These are phyloP conservation scores for Diaporthe citriasiana DNA, from an alignment of 2,329 filamentous ascomycete genomes.

Conservation along the genomic window DNA sequence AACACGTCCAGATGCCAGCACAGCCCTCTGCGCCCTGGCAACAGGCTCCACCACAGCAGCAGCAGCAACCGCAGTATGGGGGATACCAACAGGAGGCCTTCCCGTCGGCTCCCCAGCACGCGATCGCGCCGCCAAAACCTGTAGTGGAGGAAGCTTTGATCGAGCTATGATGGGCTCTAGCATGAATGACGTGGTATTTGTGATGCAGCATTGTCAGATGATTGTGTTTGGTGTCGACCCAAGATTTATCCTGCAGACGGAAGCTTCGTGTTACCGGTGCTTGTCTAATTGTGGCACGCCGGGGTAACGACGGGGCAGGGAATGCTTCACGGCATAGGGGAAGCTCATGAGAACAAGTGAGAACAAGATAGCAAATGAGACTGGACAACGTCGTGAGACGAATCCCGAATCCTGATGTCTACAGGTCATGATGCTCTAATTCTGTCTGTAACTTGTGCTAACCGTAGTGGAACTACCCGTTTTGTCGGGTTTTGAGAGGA, in stretches of 20 bases:
- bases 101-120: conserved; percentile 74
- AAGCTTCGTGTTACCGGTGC: background rate
- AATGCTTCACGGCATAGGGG: background rate
- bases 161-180: conserved; percentile 68
- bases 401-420: background rate
- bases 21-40: conserved; percentile 58
- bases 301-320: background rate
- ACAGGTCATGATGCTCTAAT: too few relatives aligned
- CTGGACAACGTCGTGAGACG: conserved; percentile 11
- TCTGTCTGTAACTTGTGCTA: background rate
- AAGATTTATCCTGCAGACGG: background rate
- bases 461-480: background rate
- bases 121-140: conserved; percentile 65
- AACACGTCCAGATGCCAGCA: conserved; percentile 56
- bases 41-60: conserved; percentile 46
- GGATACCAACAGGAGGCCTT: conserved; percentile 73
- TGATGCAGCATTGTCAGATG: background rate
- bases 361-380: conserved; percentile 32
- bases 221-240: background rate
- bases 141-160: conserved; percentile 83
- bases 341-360: conserved; percentile 9
- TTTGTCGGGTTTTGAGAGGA: background rate
- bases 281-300: background rate
- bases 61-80: conserved; percentile 54
- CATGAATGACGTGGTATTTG: background rate